Evolutionary conservation across 306 rosid species (phyloP), one percentile per base, ranked within the genome.

Genomic region (Pterocarpus macrocarpus): DNA sequence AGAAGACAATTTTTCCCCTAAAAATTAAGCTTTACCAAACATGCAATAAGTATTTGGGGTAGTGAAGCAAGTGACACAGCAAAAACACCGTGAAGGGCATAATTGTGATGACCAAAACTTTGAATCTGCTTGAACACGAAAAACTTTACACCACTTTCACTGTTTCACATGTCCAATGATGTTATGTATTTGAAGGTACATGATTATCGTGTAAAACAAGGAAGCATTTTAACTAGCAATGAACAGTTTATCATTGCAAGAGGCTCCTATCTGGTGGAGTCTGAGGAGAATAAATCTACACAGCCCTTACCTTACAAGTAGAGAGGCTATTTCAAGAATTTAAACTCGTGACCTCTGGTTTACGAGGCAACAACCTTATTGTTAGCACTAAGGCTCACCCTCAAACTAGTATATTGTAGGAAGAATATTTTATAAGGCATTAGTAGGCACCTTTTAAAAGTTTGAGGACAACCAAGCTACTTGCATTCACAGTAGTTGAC

Each of bases 401-500:
- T 22, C 28, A 52, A 80, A 72, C 53, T 38, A 56, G 55, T 53
- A 47, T 56, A 50, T 30, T n/a, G 76, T 32, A 49, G 64, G 34
- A 79, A 32, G 28, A 67, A 33, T 14, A 71, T 52, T 65, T 39
- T 30, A 38, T 17, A 76, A 38, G 65, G 64, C 16, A 38, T 30
- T 1, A 17, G 41, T 68, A 71, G 62, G 76, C 65, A 91, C 97
- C 97, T 85, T 80, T 85, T 28, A 87, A 67, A 81, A 91, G 57
- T 63, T 71, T 86, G 80, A 80, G 81, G 76, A 91, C 88, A 75
- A 73, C 28, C 82, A 83, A 72, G 88, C 85, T 87, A 73, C 94
- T 93, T 32, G 97, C 76, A 69, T 93, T 93, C 44, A 80, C 83
- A 44, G 83, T 81, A 71, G 71, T 15, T 41, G 94, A 76, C 88